These are phyloP conservation scores for Kernera saxatilis DNA, from an alignment of 345 rosid species.

Conservation along the genomic window DNA sequence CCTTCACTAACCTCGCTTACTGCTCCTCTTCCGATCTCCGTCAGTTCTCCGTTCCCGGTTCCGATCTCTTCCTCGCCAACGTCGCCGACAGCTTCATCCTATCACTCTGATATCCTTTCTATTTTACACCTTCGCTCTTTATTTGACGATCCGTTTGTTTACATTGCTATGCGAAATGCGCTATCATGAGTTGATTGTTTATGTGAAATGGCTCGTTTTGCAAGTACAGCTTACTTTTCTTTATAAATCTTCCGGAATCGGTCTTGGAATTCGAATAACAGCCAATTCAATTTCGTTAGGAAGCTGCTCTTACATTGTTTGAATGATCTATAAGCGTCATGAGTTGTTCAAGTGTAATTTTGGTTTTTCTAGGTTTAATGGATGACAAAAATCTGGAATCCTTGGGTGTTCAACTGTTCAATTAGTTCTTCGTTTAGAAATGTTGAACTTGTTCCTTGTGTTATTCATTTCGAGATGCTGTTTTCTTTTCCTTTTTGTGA, in stretches of 20 bases:
- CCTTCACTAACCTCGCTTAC: slow-evolving; percentile 79
- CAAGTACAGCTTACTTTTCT: background rate
- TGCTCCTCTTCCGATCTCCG: slow-evolving; percentile 84
- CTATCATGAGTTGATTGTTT: background rate
- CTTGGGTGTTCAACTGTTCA: background rate
- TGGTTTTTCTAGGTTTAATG: background rate
- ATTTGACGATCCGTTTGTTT: background rate
- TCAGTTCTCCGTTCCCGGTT: slow-evolving; percentile 70
- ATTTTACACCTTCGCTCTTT: background rate
- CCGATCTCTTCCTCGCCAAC: slow-evolving; percentile 64
- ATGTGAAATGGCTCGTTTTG: background rate
- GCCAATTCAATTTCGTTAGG: background rate
- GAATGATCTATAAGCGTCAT: slow-evolving; percentile 3
- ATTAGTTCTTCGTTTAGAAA: background rate
- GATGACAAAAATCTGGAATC: background rate
- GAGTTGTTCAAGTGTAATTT: background rate
- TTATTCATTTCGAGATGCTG: background rate
- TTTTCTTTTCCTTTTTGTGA: background rate
- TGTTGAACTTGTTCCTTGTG: background rate
- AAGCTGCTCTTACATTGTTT: background rate
- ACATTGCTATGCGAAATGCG: background rate
- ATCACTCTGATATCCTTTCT: slow-evolving; percentile 79
- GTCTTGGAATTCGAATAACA: background rate
- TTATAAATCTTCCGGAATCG: background rate
- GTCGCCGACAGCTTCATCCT: slow-evolving; percentile 56